Conservation (phyloP, 1,284 basidiomycete genomes). For the Neolentinus lepideus region DNA sequence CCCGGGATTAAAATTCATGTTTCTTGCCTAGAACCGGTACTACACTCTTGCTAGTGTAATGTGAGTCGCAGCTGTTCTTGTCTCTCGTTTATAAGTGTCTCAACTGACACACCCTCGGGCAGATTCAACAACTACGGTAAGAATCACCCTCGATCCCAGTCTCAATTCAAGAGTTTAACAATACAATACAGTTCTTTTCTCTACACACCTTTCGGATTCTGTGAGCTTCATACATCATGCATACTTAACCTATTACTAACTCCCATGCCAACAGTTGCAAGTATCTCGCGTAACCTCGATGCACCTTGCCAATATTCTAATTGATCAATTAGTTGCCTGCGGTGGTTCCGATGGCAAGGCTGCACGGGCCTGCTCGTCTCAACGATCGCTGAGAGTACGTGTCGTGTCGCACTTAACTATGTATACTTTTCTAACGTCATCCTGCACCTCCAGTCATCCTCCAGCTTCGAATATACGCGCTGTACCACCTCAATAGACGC, state of each 20-base stretch:
- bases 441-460: slow-evolving; percentile 37
- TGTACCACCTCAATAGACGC: slow-evolving; percentile 46
- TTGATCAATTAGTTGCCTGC: background rate
- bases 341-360: slow-evolving; percentile 1
- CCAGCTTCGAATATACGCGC: slow-evolving; percentile 54
- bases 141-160: background rate
- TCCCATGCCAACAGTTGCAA: background rate
- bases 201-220: background rate
- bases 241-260: background rate
- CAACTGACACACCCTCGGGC: background rate
- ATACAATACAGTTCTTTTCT: background rate
- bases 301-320: background rate
- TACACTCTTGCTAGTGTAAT: background rate
- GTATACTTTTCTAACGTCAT: background rate
- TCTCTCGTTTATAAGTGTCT: background rate
- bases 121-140: slow-evolving; percentile 1
- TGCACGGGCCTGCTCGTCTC: background rate
- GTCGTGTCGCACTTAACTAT: background rate
- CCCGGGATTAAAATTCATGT: background rate
- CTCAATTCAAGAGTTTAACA: background rate
- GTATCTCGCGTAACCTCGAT: background rate
- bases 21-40: background rate
- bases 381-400: background rate
- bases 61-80: background rate
- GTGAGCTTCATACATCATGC: background rate